These are phyloP conservation scores for Cyberlindnera meyerae DNA, from an alignment of 805 yeast species.

Conservation along the genomic window DNA sequence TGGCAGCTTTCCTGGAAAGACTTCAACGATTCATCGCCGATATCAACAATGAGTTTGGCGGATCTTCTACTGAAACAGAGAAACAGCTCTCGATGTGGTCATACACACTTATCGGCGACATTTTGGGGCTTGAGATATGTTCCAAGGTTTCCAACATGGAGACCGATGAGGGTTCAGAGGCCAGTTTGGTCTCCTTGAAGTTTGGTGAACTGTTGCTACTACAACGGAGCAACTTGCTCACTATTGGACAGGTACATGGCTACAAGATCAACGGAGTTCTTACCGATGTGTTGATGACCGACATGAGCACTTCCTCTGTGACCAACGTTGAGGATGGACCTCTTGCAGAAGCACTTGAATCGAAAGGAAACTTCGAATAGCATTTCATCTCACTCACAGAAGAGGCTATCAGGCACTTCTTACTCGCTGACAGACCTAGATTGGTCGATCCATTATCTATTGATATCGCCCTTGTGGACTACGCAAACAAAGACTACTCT, in stretches of 20 bases:
- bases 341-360: constrained; percentile 23
- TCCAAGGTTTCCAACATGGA: constrained; percentile 12
- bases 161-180: constrained; percentile 22
- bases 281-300: too few relatives aligned
- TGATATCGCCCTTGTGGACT: constrained; percentile 71
- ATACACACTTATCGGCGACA: constrained; percentile 38
- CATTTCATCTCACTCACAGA: constrained; percentile 52
- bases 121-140: constrained; percentile 26
- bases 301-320: neutral
- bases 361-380: constrained; percentile 33
- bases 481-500: constrained; percentile 49
- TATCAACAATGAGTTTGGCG: constrained; percentile 18
- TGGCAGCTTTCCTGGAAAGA: constrained; percentile 35
- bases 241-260: constrained; percentile 28
- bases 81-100: constrained; percentile 34
- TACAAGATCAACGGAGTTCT: constrained; percentile 31
- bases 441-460: constrained; percentile 70
- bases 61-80: constrained; percentile 15
- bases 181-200: constrained; percentile 30
- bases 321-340: too few relatives aligned
- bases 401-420: constrained; percentile 47
- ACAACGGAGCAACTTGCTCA: constrained; percentile 41
- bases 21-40: constrained; percentile 36
- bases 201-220: constrained; percentile 46
- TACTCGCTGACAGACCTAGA: constrained; percentile 49